Evolutionary conservation across 1,139 yeast genomes (phyloP).

Genomic region (Suhomyces choctaworum): DNA sequence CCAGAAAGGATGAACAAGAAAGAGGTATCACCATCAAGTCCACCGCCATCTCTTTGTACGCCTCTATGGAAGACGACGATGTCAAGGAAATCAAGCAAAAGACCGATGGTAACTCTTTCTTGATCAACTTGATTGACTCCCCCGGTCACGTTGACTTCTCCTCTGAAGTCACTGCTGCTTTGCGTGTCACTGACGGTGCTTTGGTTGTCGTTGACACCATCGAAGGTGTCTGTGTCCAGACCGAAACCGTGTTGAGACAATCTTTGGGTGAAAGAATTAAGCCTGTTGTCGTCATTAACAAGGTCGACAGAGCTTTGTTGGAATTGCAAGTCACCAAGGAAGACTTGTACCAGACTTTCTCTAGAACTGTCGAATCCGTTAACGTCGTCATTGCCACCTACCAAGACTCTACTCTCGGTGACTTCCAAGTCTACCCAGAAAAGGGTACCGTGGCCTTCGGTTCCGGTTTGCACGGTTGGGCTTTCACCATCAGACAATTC

Average conservation of each 20-base stretch:
- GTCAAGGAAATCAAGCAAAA: constrained; percentile 94
- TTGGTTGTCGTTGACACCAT: constrained; percentile 98
- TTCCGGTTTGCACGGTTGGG: constrained; percentile 99
- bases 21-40: constrained; percentile 99
- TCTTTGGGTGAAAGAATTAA: constrained; percentile 99
- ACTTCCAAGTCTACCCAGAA: constrained; percentile 98
- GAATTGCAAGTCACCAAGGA: constrained; percentile 99
- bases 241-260: constrained; percentile 99
- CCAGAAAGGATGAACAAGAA: constrained; percentile 99
- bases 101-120: constrained; percentile 91
- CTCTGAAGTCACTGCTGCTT: constrained; percentile 99
- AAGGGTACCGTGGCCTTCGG: constrained; percentile 99
- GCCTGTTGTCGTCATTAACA: constrained; percentile 98
- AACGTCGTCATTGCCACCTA: constrained; percentile 97
- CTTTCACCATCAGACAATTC: constrained; percentile 99
- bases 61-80: constrained; percentile 88
- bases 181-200: constrained; percentile 99
- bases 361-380: constrained; percentile 99
- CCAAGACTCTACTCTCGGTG: constrained; percentile 89
- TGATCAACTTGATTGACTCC: constrained; percentile 97
- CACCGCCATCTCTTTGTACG: constrained; percentile 95
- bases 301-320: constrained; percentile 98
- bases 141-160: constrained; percentile 99
- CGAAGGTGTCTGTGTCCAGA: constrained; percentile 99
- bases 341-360: constrained; percentile 96